These are phyloP conservation scores for Aspergillus fumigatiaffinis DNA, from an alignment of 2,329 filamentous ascomycete genomes.

Conservation along the genomic window DNA sequence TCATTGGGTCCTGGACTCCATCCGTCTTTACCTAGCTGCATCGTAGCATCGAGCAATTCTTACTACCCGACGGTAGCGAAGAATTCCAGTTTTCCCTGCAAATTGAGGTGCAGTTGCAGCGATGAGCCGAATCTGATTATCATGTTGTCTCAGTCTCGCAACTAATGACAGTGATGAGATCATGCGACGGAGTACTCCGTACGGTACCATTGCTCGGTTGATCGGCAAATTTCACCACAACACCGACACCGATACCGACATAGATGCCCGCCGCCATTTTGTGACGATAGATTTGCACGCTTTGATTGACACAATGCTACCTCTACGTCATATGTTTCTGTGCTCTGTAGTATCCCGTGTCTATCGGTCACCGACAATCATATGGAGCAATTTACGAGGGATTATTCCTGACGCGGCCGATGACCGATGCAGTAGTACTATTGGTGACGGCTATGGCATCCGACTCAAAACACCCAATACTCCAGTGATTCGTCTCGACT, in stretches of 20 bases:
- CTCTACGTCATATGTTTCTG: conserved; percentile 1
- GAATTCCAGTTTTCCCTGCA: not conserved
- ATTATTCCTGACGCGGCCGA: not conserved
- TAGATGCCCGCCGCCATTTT: conserved; percentile 6
- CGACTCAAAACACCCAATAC: not conserved
- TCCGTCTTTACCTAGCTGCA: conserved; percentile 9
- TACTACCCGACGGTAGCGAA: not conserved
- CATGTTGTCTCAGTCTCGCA: not conserved
- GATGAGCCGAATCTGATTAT: not conserved
- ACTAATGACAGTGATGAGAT: not conserved
- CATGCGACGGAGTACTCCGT: not conserved
- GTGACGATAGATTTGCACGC: conserved; percentile 11
- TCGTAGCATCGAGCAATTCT: not conserved
- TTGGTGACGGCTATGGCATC: not conserved
- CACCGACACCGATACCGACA: not conserved
- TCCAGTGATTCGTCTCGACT: not conserved
- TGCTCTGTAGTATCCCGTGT: too few species aligned
- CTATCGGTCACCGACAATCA: not conserved
- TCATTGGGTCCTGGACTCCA: conserved; percentile 10
- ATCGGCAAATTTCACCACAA: not conserved
- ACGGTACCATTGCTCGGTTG: not conserved
- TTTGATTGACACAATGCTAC: not conserved
- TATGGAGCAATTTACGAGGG: not conserved
- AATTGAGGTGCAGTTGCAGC: not conserved
- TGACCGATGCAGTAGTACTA: not conserved